Evolutionary conservation across 1,139 yeast species (phyloP), one percentile per base, ranked within the genome.

Genomic region (Blastobotrys aristatus): DNA sequence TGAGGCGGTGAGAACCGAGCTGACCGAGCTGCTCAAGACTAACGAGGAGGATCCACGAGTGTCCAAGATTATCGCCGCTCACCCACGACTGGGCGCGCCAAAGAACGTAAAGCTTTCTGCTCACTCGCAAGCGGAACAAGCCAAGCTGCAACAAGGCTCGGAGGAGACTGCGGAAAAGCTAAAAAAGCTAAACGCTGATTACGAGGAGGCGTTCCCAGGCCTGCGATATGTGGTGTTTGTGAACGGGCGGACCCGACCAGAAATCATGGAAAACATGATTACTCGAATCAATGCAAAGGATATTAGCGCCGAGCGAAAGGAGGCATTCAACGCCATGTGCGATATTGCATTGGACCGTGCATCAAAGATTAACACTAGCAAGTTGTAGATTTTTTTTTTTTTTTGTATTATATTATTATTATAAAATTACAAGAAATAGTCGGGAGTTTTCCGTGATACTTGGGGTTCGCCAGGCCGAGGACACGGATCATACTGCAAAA

Each of bases 401-500:
- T 41, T 32, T 34, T 41, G 21, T 34, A 22, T 22, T 32, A 16
- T 29, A 18, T 33, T 34, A 22, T 22, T 32, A 16, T 29, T 27
- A 13, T 11, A 21, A 17, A 14, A 26, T 42, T 66, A 88, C 71
- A 89, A 79, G 77, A 89, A 89, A 70, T 89, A 89, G 68, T 89
- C 97, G n/a, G 97, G 97, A n/a, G 96, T 88, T 68, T 88, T 87
- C 68, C 97, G 80, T 43, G 95, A 85, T 29, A 89, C 97, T 10
- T 95, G 86, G 49, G 97, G 97, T 70, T 90, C 97, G 52, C 96
- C 96, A 14, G 96, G 96, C 69, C 97, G 81, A 51, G 90, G 89
- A 47, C 90, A 82, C 44, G 97, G 97, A 67, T 90, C 97, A 68
- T 88, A 90, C 69, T 89, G 97, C 69, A 90, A 73, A 68, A 89